Conservation (phyloP, 2,329 filamentous ascomycete genomes). For the Xylariaceae sp. region DNA sequence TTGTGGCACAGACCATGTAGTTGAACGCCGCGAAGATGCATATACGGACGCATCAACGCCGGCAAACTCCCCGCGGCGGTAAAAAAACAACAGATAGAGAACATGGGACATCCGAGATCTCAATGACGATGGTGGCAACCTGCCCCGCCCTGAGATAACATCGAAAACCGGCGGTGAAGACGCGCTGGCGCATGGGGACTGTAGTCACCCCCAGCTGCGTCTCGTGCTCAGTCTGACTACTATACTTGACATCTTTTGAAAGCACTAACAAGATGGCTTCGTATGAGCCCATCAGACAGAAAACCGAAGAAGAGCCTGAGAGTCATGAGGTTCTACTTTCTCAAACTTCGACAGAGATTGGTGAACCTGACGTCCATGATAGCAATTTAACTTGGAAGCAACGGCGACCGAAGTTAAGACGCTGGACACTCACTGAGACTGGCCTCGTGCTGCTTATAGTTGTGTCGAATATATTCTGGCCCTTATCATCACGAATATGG, state of each 20-base stretch:
- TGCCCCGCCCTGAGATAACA: too few species aligned
- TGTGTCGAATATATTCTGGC: conserved; percentile 5
- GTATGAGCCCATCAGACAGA: neutral
- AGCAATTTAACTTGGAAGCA: neutral
- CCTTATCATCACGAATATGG: conserved; percentile 1
- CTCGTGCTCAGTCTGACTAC: too few species aligned
- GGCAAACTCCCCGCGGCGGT: too few species aligned
- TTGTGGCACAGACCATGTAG: too few species aligned
- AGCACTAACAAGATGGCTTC: conserved; percentile 6
- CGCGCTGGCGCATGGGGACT: too few species aligned
- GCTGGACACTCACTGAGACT: neutral
- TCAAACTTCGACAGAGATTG: neutral
- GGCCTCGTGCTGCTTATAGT: neutral
- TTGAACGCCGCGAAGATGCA: neutral
- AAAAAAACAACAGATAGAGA: too few species aligned
- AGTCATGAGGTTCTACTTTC: neutral
- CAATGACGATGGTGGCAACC: too few species aligned
- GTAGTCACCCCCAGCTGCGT: too few species aligned
- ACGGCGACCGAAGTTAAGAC: neutral
- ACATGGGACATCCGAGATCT: too few species aligned
- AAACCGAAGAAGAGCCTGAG: neutral
- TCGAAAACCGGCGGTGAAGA: too few species aligned
- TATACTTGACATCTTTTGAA: too few species aligned
- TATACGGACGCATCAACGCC: neutral
- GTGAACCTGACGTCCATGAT: neutral